Evolutionary conservation across 805 yeast species (phyloP), one percentile per base, ranked within the genome.

Genomic region (Deakozyma indianensis): DNA sequence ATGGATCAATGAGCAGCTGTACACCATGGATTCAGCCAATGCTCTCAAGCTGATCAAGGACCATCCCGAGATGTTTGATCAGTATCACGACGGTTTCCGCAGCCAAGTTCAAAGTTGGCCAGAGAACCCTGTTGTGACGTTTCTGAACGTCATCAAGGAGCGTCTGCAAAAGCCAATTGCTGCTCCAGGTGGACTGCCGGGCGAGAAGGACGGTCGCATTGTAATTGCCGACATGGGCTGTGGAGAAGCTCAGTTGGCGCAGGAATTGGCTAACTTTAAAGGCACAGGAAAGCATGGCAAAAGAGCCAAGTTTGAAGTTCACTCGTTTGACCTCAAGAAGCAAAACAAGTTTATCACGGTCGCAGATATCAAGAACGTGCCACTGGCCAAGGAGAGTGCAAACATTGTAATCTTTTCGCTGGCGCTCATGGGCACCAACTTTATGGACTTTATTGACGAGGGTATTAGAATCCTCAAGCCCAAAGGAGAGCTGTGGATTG

Each of bases 181-280:
- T 61, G 95, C 96, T 0, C 97, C 97, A 3, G 97, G 97, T 51
- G 97, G 96, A 2, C 70, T 88, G 46, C 96, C 96, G 1, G 74
- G 70, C 41, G 60, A 55, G 41, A 61, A 65, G n/a, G 64, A 63
- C 43, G 77, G 76, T 46, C 71, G 73, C 48, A 78, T 90, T 29
- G 86, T 83, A 2, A 74, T 92, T 48, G 96, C 97, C 0, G 98
- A 92, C 65, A 90, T 92, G 97, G 99, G 98, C 9, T 92, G 98
- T 62, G 99, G 98, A 46, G 98, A 92, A 63, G 98, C 97, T 0
- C 83, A 83, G 55, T 71, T 92, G 42, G 78, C 95, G 1, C 62
- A 69, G 35, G 83, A 86, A 53, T 71, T 84, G 43, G 68, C 68
- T 43, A 58, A 57, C 25, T 61, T 64, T 48, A 64, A 63, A 45